Base-by-base conservation (phyloP, 2,329 filamentous ascomycete species). In the Tolypocladium capitatum region DNA sequence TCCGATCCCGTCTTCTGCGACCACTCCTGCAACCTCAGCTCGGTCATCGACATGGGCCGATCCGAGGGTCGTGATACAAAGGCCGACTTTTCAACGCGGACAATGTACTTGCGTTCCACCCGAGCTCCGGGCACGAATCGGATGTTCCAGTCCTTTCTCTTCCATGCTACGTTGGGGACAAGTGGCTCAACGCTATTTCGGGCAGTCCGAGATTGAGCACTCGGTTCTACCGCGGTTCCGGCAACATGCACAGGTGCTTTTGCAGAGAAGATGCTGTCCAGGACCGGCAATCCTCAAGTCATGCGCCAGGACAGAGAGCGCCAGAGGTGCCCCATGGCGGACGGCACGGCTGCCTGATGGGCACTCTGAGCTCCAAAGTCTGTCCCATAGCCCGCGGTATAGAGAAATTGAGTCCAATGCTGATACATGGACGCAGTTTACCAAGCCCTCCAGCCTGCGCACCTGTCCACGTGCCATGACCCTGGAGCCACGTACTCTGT, bases 11-110 rank as follows among this genome's bases (percentile, higher is more conserved):
- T n/a, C n/a, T 45, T 35, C 45, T 3, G 24, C 5, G 47, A 47
- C 41, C 45, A 47, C 44, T 48, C 41, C 10, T 45, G 46, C 44
- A 35, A 28, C n/a, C 43, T 41, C 10, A 46, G 35, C 38, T 38
- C 46, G 20, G 44, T 43, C 16, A 46, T 44, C 9, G 49, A 48
- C 33, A 51, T 46, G 43, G 16, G 20, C 8, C 36, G 28, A 1
- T 30, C 44, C 16, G 40, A 48, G 21, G 40, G 45, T 24, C 46
- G 47, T 27, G 43, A 45, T n/a, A 30, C 32, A 14, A 38, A 20
- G 32, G 43, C 16, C 33, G 43, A 8, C 38, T 40, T 16, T 43
- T 51, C 9, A 14, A 31, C 5, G 24, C 11, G 10, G 43, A 9
- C 28, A 3, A 41, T 28, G 38, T 32, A 8, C 46, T 46, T 40